A percentile compares a stretch with the other conserved stretches of the same genome.
phyloP scores from a whole-genome alignment of 345 rosid species.

The Psidium guajava region DNA sequence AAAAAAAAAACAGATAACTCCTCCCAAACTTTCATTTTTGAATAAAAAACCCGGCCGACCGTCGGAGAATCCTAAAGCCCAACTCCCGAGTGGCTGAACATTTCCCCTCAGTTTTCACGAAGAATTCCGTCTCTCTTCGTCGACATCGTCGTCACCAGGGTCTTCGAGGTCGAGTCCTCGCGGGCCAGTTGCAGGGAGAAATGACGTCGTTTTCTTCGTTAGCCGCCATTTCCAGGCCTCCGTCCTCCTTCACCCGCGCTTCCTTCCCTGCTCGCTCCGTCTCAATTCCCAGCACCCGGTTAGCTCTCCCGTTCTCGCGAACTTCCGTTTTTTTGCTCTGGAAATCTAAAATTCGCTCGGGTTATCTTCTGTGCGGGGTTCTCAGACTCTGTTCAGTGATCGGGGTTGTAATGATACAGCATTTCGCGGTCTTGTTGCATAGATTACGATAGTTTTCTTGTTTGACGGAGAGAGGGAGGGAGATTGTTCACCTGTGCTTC shows the following conservation, averaged over 20 bases:
- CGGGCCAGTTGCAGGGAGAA: background rate
- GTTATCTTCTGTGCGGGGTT: background rate
- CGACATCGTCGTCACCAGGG: background rate
- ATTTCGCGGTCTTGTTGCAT: background rate
- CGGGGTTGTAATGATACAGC: background rate
- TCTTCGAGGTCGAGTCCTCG: background rate
- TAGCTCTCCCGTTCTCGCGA: background rate
- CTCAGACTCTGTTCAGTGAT: background rate
- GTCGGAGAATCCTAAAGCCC: background rate
- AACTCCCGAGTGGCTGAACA: background rate
- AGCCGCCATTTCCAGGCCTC: conserved; percentile 9
- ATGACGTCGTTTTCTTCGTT: conserved; percentile 16
- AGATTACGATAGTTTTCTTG: background rate
- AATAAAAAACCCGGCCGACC: background rate
- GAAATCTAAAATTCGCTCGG: no score
- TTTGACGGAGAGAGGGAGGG: background rate
- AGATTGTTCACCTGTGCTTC: background rate
- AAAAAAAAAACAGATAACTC: background rate
- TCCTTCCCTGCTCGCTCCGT: conserved; percentile 7
- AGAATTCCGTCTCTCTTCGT: background rate
- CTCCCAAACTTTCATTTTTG: background rate
- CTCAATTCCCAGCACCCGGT: conserved; percentile 14
- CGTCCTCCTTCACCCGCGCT: conserved; percentile 3
- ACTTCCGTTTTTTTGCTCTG: background rate
- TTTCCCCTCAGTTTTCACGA: background rate